A percentile compares a stretch with the other conserved stretches of the same genome.
Evolutionary conservation across 805 yeast genomes (phyloP).

Genomic region (Isabelozyma pseudorhagii): DNA sequence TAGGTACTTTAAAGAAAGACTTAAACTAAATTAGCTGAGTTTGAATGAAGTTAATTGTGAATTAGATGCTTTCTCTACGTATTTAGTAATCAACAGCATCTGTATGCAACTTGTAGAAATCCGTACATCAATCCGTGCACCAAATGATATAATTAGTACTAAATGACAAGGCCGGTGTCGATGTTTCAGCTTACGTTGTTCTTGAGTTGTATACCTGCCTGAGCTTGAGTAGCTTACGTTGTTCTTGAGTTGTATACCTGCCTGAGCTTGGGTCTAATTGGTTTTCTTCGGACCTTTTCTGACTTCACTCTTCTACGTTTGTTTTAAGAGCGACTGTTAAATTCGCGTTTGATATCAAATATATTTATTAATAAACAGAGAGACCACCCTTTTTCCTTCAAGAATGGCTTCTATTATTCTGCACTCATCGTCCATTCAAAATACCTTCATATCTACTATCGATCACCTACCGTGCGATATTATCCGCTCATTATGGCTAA

Average conservation of each 20-base stretch:
- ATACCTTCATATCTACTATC: conserved; percentile 38
- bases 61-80: neutral
- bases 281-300: too few species aligned
- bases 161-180: too few species aligned
- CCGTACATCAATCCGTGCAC: neutral
- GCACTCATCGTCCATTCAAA: conserved; percentile 27
- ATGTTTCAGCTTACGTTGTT: too few species aligned
- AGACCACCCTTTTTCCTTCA: neutral
- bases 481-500: conserved; percentile 40
- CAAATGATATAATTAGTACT: neutral
- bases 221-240: too few species aligned
- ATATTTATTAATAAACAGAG: neutral
- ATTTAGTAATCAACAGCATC: neutral
- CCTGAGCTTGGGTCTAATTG: too few species aligned
- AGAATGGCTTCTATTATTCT: conserved; percentile 12
- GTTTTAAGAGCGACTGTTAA: too few species aligned
- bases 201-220: too few species aligned
- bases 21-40: conserved; percentile 34
- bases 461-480: conserved; percentile 45
- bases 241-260: too few species aligned
- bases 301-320: too few species aligned
- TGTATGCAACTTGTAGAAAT: neutral
- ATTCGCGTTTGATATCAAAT: neutral
- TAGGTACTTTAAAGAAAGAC: conserved; percentile 99
- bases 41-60: neutral